Evolutionary conservation across 208 protist genomes (phyloP), one percentile per base, ranked within the genome.

Genomic region (Leishmania braziliensis): DNA sequence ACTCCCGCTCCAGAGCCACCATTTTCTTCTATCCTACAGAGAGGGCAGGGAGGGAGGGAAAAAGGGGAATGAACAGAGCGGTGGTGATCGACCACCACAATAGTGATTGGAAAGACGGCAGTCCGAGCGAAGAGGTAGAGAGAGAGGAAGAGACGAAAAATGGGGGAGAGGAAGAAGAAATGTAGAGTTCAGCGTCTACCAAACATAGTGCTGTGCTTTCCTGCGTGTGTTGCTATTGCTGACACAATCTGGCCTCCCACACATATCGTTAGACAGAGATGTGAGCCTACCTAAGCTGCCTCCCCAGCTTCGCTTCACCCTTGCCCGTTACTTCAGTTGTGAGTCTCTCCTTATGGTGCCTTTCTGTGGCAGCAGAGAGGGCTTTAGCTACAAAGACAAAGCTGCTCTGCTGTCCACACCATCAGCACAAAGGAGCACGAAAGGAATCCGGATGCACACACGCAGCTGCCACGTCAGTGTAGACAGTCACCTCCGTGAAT

Each of bases 1-100:
- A 95, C 65, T 84, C 85, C 20, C 85, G 81, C 60, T 89, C 88
- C 50, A 89, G 51, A 54, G 84, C 58, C 29, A 80, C 36, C 84
- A 85, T 87, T 39, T 3, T 62, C n/a, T 58, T 33, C 71, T 6
- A 80, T 60, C 56, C 29, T 46, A 26, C 36, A 60, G 48, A 66
- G 69, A 74, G 4, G 69, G 51, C 0, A 66, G 16, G 12, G 36
- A n/a, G 56, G 36, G 16, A 54, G n/a, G 50, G 20, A 33, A 10
- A 79, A 29, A 58, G 39, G 9, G 26, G 20, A 53, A 14, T 73
- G 26, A 1, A 26, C 46, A 50, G 10, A 54, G 68, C 26, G 26
- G 20, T 29, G 68, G 68, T 73, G 68, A 29, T 53, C 23, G 26
- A 48, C 39, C 14, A n/a, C 23, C 12, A 8, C 8, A 26, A 14